These are phyloP conservation scores for Hirsutella minnesotensis DNA, from an alignment of 2,329 filamentous ascomycete species.

Conservation along the genomic window DNA sequence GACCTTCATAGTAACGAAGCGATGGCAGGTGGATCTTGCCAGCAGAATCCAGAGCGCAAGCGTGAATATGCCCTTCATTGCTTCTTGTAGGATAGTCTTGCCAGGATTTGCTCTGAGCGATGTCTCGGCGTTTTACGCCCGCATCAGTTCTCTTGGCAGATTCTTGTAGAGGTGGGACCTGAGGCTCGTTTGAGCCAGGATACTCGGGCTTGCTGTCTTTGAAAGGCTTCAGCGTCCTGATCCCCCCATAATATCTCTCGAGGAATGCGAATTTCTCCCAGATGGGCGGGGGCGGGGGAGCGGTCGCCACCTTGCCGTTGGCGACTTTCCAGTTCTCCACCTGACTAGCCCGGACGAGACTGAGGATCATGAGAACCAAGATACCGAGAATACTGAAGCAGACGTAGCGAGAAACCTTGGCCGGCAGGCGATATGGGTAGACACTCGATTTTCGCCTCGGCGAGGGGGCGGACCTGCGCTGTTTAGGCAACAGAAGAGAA, in stretches of 20 bases:
- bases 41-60: constrained; percentile 68
- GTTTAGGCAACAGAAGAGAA: constrained; percentile 33
- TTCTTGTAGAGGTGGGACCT: constrained; percentile 7
- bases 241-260: constrained; percentile 79
- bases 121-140: constrained; percentile 8
- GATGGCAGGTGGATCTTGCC: constrained; percentile 55
- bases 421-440: constrained; percentile 53
- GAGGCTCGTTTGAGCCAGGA: constrained; percentile 51
- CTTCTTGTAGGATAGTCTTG: constrained; percentile 19
- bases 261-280: constrained; percentile 86
- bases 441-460: constrained; percentile 12
- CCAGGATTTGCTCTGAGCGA: constrained; percentile 20
- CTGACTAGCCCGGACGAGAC: constrained; percentile 62
- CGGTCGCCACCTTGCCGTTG: constrained; percentile 31
- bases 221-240: constrained; percentile 57
- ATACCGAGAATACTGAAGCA: constrained; percentile 58
- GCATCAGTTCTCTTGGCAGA: constrained; percentile 4
- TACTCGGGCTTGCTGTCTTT: constrained; percentile 69
- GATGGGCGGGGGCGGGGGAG: constrained; percentile 49
- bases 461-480: neutral
- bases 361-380: constrained; percentile 66
- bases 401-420: constrained; percentile 65
- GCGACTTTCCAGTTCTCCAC: constrained; percentile 52
- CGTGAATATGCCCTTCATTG: constrained; percentile 43
- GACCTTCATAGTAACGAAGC: constrained; percentile 63